Evolutionary conservation across 2,329 filamentous ascomycete genomes (phyloP).

Genomic region (Colletotrichum musicola): DNA sequence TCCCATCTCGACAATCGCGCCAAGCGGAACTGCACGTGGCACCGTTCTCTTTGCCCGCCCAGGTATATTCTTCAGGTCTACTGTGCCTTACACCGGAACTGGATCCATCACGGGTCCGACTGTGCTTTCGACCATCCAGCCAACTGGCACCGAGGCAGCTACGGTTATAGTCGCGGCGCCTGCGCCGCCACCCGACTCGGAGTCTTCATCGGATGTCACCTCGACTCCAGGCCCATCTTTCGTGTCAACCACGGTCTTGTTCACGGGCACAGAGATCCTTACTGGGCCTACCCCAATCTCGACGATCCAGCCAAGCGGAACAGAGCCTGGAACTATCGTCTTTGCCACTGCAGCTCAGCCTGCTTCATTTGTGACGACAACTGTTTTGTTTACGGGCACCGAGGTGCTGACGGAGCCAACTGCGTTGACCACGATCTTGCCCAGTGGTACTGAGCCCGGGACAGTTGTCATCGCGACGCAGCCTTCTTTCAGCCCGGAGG

Average conservation of each 20-base stretch:
- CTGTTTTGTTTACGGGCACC: not conserved
- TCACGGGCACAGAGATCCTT: not conserved
- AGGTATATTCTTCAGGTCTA: not conserved
- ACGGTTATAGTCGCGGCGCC: conserved; percentile 12
- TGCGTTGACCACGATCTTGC: conserved; percentile 9
- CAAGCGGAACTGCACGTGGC: conserved; percentile 13
- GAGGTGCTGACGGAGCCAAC: not conserved
- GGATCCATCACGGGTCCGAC: not conserved
- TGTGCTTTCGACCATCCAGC: conserved; percentile 10
- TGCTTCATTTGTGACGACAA: conserved; percentile 3
- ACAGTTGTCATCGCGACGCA: conserved; percentile 15
- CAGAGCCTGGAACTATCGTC: not conserved
- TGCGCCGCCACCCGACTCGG: not conserved
- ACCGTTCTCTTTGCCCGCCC: conserved; percentile 22
- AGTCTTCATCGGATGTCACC: not conserved
- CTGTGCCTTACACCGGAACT: not conserved
- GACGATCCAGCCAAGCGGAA: not conserved
- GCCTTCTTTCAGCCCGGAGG: not conserved
- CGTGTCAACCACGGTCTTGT: not conserved
- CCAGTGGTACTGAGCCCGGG: conserved; percentile 22
- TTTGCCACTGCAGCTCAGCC: not conserved
- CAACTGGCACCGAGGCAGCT: conserved; percentile 21
- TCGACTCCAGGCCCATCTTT: not conserved
- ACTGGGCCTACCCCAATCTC: not conserved
- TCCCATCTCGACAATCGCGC: conserved; percentile 17